Evolutionary conservation across 1,284 basidiomycete species (phyloP).

Genomic region (Rhodotorula sp.): DNA sequence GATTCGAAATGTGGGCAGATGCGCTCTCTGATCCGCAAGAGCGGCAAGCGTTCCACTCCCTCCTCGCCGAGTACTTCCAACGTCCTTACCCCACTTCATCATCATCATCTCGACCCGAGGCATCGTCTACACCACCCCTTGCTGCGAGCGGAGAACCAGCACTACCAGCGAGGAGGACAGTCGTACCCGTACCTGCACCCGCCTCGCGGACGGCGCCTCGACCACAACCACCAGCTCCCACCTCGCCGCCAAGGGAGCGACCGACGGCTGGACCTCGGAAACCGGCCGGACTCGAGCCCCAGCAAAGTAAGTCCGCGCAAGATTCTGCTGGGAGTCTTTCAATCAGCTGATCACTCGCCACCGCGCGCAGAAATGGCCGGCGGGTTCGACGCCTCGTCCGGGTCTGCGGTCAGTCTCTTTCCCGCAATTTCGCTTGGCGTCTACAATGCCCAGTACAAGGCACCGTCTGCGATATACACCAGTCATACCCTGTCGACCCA

Average conservation of each 20-base stretch:
- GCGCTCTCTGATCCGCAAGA: constrained; percentile 7
- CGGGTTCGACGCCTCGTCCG: constrained; percentile 14
- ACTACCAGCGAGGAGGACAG: not conserved
- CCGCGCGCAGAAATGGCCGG: constrained; percentile 3
- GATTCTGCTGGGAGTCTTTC: not conserved
- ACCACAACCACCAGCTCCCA: not conserved
- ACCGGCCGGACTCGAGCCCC: constrained; percentile 10
- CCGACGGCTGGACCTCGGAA: not conserved
- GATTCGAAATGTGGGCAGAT: constrained; percentile 1
- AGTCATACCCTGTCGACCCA: too few relatives aligned
- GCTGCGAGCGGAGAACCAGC: not conserved
- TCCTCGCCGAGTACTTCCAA: constrained; percentile 29
- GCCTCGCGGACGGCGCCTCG: not conserved
- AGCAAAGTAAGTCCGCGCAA: constrained; percentile 2
- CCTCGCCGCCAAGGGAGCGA: not conserved
- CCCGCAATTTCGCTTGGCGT: not conserved
- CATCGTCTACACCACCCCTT: not conserved
- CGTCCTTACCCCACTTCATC: constrained; percentile 3
- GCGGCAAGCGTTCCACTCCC: constrained; percentile 5
- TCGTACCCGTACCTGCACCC: not conserved
- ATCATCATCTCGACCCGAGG: not conserved
- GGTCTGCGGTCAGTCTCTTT: constrained; percentile 6
- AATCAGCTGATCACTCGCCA: not conserved
- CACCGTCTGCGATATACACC: too few relatives aligned
- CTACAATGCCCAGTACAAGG: too few relatives aligned